Evolutionary conservation across 2,329 filamentous ascomycete genomes (phyloP), one percentile per base, ranked within the genome.

Genomic region (Rhexocercosporidium sp.): DNA sequence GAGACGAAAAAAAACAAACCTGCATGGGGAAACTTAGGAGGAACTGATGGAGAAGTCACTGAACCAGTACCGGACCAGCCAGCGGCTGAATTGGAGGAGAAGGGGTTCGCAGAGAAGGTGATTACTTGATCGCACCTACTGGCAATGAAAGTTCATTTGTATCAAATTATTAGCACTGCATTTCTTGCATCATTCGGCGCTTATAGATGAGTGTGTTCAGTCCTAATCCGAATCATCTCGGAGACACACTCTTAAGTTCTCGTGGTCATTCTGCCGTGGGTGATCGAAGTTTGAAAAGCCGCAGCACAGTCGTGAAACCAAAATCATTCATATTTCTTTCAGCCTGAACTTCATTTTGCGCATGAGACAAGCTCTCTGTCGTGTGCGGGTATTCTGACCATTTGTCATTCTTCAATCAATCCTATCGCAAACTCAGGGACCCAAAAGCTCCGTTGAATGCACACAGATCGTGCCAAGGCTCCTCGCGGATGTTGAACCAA

Each of bases 1-100:
- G 86, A 89, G 59, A 84, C 86, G 31, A 91, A 85, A 77, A 90
- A 89, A 72, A 94, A 94, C 77, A 84, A 86, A 44, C 84, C 88
- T 14, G 84, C 86, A 1, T 96, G 90, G 83, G 86, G 86, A 51
- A 85, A 85, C 65, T 81, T 91, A 31, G 76, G 74, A 6, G 65
- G n/a, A 66, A 71, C 69, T 41, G 70, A 71, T 9, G 73, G 75
- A 4, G 70, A 67, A 9, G 59, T 11, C 20, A 62, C 27, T 64
- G 80, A 85, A 63, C 84, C 84, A 5, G 81, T 85, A 34, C 83
- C 84, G 1, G 83, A 86, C 66, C 84, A 82, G 2, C 81, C 82
- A 62, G 83, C 83, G 3, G 78, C 78, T 62, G 84, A 84, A 31
- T 77, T 91, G 51, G 82, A 87, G 67, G 80, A 82, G 62, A 85